Evolutionary conservation across 768 basidiomycete species (phyloP), one percentile per base, ranked within the genome.

Genomic region (Aureoboletus auriporus): DNA sequence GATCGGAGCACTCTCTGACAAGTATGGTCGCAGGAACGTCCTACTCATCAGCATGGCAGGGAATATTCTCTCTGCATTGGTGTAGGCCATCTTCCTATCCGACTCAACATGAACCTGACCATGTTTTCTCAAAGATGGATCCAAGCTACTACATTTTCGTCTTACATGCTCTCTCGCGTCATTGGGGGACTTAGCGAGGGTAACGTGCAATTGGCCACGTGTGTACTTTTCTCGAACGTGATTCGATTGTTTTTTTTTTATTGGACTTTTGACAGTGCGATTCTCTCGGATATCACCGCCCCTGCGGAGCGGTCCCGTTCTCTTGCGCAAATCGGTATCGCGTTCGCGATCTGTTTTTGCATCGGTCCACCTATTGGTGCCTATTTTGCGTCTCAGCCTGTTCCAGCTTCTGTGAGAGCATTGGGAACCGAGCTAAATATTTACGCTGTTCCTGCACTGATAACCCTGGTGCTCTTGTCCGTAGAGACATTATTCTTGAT

Each of bases 171-270:
- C 23, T 93, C 93, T 8, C 81, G 95, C 12, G 75, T 97, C 6
- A 83, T 98, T 31, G 94, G 94, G 9, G 95, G 95, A 4, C 73
- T 97, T 8, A 92, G 89, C 60, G 95, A 99, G 72, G 95, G 95
- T 39, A 99, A 99, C 62, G 95, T 98, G 10, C 95, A 99, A 64
- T 74, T 99, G 39, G 88, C 90, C 39, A 93, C 93, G 93, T 93
- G 62, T 57, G 86, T 77, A 29, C 40, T 14, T 53, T 28, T 28
- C 23, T 37, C 16, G 3, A 12, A 9, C 11, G 4, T 5, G 3
- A 30, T 35, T 27, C 26, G 3, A 13, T 37, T 7, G 2, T 28
- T 33, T 33, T 28, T 33, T 33, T 23, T 23, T 46, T 9, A 41
- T 17, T 30, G 5, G n/a, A 5, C 12, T 30, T 27, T 49, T 45